Percentiles rank a stretch among this genome's conserved stretches.
Conservation (phyloP, 2,329 filamentous ascomycete genomes). For the Colletotrichum gigasporum region DNA sequence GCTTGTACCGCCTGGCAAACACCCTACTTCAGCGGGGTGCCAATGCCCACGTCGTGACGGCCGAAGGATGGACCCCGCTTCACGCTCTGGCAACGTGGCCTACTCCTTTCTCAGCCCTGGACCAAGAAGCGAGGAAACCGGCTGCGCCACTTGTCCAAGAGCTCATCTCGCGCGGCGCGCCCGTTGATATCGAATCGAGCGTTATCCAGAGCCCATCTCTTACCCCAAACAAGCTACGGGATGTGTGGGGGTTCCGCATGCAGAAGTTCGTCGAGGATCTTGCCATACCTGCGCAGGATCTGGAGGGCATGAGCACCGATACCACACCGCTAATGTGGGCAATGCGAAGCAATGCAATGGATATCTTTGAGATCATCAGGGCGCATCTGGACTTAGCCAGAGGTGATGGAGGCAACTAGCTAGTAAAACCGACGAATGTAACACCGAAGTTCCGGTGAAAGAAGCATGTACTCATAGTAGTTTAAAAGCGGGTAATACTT, state of each 20-base stretch:
- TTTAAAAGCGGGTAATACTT: neutral
- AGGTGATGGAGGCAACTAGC: conserved; percentile 1
- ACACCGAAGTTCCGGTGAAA: neutral
- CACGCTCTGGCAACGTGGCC: conserved; percentile 22
- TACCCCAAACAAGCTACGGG: neutral
- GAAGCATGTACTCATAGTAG: conserved; percentile 1
- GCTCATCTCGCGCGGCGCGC: conserved; percentile 23
- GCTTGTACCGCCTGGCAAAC: conserved; percentile 1
- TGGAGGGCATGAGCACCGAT: neutral
- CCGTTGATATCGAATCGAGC: conserved; percentile 12
- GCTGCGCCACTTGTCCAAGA: conserved; percentile 7
- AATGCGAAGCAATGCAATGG: conserved; percentile 7
- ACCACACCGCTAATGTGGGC: conserved; percentile 15
- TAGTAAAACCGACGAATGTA: neutral
- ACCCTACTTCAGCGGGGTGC: conserved; percentile 17
- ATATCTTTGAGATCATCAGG: conserved; percentile 7
- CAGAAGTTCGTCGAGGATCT: conserved; percentile 9
- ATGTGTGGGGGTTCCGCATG: conserved; percentile 23
- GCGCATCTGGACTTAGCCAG: conserved; percentile 6
- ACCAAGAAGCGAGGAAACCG: neutral
- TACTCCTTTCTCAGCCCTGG: neutral
- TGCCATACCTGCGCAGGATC: neutral
- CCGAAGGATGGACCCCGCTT: conserved; percentile 27
- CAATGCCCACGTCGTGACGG: conserved; percentile 21
- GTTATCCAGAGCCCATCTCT: conserved; percentile 3